Base-by-base conservation (phyloP, 164 flowering plant genomes). In the Houttuynia cordata region DNA sequence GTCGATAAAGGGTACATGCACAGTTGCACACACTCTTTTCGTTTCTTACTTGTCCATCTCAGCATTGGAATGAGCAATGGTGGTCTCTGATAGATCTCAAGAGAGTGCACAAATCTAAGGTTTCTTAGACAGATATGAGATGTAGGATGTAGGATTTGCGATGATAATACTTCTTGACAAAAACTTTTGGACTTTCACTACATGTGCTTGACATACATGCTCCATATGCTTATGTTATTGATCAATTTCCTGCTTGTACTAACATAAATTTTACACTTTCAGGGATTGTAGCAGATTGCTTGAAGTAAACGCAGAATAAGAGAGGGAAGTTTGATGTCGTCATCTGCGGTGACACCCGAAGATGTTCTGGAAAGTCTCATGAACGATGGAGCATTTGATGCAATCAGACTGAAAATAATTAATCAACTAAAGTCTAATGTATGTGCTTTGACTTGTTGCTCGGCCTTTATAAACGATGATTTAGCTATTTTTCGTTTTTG, bases 331-430 rank as follows among this genome's bases (percentile, higher is more conserved):
- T 49, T 66, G 37, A 74, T 74, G 76, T 66, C 51, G 57, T 77
- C 86, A 24, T 68, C 86, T 3, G 76, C 89, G 56, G 84, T 89
- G 23, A 79, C 80, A 18, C 98, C 98, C 8, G 95, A 89, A 63
- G 98, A 87, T 71, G 96, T 92, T 9, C 77, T 89, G 75, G 86
- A 87, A 70, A 73, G 89, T 24, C 69, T 91, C 64, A 92, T 87
- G 96, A 92, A 92, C 61, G 96, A 92, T 64, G 98, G 98, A 3
- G 84, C 97, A 3, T 73, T 84, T 59, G 87, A 84, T 59, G 76
- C 85, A 41, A 65, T 84, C 53, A 73, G 90, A 62, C 68, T 82
- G 75, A 84, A 84, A 66, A 80, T 84, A 51, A 82, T 84, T 67
- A 82, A 76, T 69, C 87, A 79, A 72, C 77, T 84, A 18, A 80